Base-by-base conservation (phyloP, 306 rosid species). In the Acacia acuminata region DNA sequence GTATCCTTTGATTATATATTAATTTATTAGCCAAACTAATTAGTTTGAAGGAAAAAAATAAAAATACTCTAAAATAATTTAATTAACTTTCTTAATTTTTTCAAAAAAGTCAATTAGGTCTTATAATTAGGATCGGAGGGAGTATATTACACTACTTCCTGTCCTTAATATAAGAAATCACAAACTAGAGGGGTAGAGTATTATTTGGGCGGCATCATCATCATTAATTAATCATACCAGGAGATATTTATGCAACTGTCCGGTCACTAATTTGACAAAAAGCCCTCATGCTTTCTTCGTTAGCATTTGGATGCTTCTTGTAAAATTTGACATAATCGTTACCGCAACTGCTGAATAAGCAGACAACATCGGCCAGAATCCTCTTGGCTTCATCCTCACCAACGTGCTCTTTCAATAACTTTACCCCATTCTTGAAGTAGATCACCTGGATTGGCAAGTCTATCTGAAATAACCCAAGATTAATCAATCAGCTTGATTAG, bases 311-410 rank as follows among this genome's bases (percentile, higher is more conserved):
- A 79, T 85, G 72, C 11, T 47, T 17, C 0, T 0, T 0, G 51
- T 76, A 83, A 55, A 82, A 73, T 19, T 5, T 11, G 16, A 13
- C 1, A 20, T 89, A 89, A 50, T 89, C 93, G 25, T 79, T 81
- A 50, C 71, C 75, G 15, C 91, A 91, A 32, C 77, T 22, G 51
- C 87, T 80, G 32, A 85, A 73, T 9, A 89, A 72, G 87, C 82
- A 87, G 0, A 87, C 88, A 55, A 88, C 87, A 61, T 78, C 42
- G 6, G 73, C 61, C 69, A 90, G 25, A 25, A 84, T 34, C 44
- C 36, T 63, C 32, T 82, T 45, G 38, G 88, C 87, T 85, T 61
- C 81, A 40, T 19, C 11, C 1, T 85, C 75, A 0, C 89, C 88
- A 30, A 87, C 60, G 40, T 78, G 47, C 6, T 45, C 16, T 72